Evolutionary conservation across 2,329 filamentous ascomycete genomes (phyloP).

Genomic region (Claviceps sp.): DNA sequence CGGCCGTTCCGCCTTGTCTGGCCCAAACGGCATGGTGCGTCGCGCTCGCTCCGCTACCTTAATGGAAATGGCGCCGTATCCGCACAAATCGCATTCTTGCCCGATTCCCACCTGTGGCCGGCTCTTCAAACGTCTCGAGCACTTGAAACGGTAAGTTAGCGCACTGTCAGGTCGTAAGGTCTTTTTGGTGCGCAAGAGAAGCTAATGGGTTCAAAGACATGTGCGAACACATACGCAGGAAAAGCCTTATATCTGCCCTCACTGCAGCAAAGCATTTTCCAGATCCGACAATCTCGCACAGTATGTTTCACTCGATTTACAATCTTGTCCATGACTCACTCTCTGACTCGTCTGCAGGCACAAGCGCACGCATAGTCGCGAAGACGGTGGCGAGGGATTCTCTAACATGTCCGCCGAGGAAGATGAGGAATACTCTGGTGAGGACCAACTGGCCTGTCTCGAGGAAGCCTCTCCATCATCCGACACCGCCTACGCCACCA

Average conservation of each 20-base stretch:
- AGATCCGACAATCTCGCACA: slow-evolving; percentile 98
- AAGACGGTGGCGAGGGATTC: slow-evolving; percentile 43
- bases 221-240: slow-evolving; percentile 99
- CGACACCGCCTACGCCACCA: slow-evolving; percentile 47
- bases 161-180: slow-evolving; percentile 7
- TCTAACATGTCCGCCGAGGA: slow-evolving; percentile 67
- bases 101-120: slow-evolving; percentile 97
- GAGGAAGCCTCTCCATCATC: slow-evolving; percentile 68
- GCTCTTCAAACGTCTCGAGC: slow-evolving; percentile 96
- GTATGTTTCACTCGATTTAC: slow-evolving; percentile 40
- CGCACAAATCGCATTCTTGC: slow-evolving; percentile 96
- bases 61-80: slow-evolving; percentile 92
- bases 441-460: slow-evolving; percentile 69
- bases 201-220: slow-evolving; percentile 51
- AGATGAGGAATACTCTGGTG: slow-evolving; percentile 68
- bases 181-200: neutral
- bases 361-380: slow-evolving; percentile 60
- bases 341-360: slow-evolving; percentile 46
- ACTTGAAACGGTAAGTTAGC: slow-evolving; percentile 86
- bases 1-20: slow-evolving; percentile 52
- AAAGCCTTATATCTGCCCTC: slow-evolving; percentile 91
- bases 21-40: slow-evolving; percentile 65
- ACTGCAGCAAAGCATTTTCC: slow-evolving; percentile 98
- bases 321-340: neutral
- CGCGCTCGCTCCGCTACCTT: slow-evolving; percentile 88